A percentile compares a stretch with the other conserved stretches of the same genome.
Conservation (phyloP, 2,329 filamentous ascomycete species). For the Neoarthrinium moseri region DNA sequence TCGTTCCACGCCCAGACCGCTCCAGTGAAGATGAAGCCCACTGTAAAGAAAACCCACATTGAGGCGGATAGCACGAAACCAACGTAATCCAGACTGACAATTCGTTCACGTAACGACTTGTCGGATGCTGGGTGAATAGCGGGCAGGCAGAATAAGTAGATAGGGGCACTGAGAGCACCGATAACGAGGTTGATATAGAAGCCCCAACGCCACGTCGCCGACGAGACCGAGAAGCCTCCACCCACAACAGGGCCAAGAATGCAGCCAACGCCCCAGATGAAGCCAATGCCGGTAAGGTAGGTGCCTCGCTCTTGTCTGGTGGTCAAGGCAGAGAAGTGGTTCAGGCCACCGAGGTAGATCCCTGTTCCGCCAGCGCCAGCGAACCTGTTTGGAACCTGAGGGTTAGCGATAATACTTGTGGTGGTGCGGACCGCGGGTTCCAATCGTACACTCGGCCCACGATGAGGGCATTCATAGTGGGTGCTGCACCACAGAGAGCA, state of each 20-base stretch:
- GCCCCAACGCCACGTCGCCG: conserved; percentile 40
- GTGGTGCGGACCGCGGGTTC: no score
- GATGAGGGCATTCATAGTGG: conserved; percentile 43
- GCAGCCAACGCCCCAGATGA: conserved; percentile 40
- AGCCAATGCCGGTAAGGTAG: conserved; percentile 26
- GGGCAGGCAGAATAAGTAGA: conserved; percentile 29
- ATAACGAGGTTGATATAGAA: conserved; percentile 56
- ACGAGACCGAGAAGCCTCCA: conserved; percentile 39
- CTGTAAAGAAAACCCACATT: conserved; percentile 37
- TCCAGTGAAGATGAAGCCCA: conserved; percentile 53
- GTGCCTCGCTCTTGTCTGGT: conserved; percentile 21
- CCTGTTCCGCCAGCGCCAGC: conserved; percentile 42
- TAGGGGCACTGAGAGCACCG: conserved; percentile 30
- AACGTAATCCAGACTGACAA: conserved; percentile 38
- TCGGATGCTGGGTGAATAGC: conserved; percentile 14
- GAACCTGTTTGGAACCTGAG: no score
- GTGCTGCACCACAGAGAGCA: conserved; percentile 40
- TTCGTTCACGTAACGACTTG: conserved; percentile 18
- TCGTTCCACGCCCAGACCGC: conserved; percentile 44
- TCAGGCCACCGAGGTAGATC: conserved; percentile 34
- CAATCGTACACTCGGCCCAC: conserved; percentile 43
- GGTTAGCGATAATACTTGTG: no score
- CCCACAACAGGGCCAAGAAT: conserved; percentile 45
- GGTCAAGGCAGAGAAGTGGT: conserved; percentile 22
- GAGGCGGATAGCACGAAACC: conserved; percentile 41